phyloP scores from a whole-genome alignment of 306 rosid species.

The Ziziphus jujuba region DNA sequence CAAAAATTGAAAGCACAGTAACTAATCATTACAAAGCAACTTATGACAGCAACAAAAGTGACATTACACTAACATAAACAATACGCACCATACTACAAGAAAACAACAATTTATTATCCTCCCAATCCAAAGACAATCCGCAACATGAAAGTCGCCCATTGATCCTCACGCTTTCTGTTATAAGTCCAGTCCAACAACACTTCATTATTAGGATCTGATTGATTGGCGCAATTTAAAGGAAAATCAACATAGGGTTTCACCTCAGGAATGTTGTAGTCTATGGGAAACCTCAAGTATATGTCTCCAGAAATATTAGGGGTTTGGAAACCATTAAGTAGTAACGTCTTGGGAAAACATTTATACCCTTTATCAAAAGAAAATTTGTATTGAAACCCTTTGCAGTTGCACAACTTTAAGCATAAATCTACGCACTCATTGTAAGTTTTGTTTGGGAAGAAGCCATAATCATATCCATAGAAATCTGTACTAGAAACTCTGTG shows the following conservation, averaged over 20 bases:
- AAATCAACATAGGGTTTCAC: too few relatives aligned
- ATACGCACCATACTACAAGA: slow-evolving; percentile 27
- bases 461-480: slow-evolving; percentile 34
- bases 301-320: slow-evolving; percentile 30
- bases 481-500: slow-evolving; percentile 9
- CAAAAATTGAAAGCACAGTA: too few relatives aligned
- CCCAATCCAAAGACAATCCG: slow-evolving; percentile 51
- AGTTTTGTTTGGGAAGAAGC: neutral
- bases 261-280: slow-evolving; percentile 5
- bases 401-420: slow-evolving; percentile 24
- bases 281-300: slow-evolving; percentile 40
- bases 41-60: too few relatives aligned
- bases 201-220: too few relatives aligned
- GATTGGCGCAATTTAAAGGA: too few relatives aligned
- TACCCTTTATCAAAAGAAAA: rapidly evolving
- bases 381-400: slow-evolving; percentile 32
- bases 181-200: too few relatives aligned
- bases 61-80: too few relatives aligned
- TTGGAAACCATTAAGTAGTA: slow-evolving; percentile 41
- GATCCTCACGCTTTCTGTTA: slow-evolving; percentile 5
- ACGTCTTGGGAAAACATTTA: slow-evolving; percentile 30
- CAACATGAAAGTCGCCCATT: slow-evolving; percentile 24
- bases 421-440: slow-evolving; percentile 10
- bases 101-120: slow-evolving; percentile 40
- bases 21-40: too few relatives aligned